phyloP scores from a whole-genome alignment of 179 eudicot genomes.

The Gypsophila paniculata region DNA sequence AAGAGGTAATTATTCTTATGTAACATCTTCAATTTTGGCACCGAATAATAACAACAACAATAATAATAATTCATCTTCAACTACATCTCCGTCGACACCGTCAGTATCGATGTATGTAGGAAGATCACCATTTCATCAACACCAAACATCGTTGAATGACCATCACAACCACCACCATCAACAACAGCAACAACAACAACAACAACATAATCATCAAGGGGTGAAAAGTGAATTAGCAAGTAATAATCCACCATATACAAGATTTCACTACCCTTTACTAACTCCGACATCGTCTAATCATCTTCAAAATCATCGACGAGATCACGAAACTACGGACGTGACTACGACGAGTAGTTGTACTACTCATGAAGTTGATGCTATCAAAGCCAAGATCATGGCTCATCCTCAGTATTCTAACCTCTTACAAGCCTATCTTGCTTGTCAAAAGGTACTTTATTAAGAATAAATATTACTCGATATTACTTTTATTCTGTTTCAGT shows the following conservation, averaged over 20 bases:
- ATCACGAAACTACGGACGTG: constrained; percentile 16
- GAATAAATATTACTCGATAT: background rate
- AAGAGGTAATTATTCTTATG: constrained; percentile 28
- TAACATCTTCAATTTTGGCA: constrained; percentile 31
- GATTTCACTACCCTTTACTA: constrained; percentile 30
- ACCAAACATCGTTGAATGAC: background rate
- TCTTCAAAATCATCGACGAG: constrained; percentile 16
- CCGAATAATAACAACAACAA: constrained; percentile 9
- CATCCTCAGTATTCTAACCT: constrained; percentile 47
- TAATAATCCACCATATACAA: constrained; percentile 6
- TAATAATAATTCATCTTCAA: constrained; percentile 13
- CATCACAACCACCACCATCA: too few relatives aligned
- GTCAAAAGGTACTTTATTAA: constrained; percentile 36
- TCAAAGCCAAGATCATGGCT: constrained; percentile 46
- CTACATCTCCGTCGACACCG: constrained; percentile 24
- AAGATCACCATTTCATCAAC: constrained; percentile 14
- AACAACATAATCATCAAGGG: constrained; percentile 6
- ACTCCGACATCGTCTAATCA: constrained; percentile 8
- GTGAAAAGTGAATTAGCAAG: constrained; percentile 28
- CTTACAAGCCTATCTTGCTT: constrained; percentile 45
- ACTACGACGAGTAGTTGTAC: constrained; percentile 13
- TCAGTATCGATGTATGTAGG: constrained; percentile 29
- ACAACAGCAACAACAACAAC: too few relatives aligned
- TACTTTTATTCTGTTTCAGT: background rate
- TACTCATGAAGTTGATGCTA: constrained; percentile 32